These are phyloP conservation scores for Exophiala phaeomuriformis DNA, from an alignment of 2,329 filamentous ascomycete species.

Conservation along the genomic window DNA sequence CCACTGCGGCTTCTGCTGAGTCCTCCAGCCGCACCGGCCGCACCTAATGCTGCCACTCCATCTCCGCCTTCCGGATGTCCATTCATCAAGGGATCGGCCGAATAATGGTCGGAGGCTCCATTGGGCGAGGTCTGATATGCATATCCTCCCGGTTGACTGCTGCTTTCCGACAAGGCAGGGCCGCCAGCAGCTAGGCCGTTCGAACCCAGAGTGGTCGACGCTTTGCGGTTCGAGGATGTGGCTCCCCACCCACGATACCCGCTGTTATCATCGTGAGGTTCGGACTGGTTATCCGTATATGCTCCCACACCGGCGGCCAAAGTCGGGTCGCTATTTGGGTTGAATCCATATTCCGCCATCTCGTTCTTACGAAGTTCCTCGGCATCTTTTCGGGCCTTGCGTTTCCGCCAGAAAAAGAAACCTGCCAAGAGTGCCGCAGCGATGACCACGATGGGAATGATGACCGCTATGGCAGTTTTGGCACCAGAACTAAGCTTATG, in stretches of 20 bases:
- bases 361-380: conserved; percentile 90
- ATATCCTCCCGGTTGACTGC: conserved; percentile 48
- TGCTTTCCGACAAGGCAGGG: conserved; percentile 64
- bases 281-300: conserved; percentile 51
- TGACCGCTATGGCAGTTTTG: conserved; percentile 85
- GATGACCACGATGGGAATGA: conserved; percentile 79
- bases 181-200: conserved; percentile 53
- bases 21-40: conserved; percentile 11
- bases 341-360: conserved; percentile 94
- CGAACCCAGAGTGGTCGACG: conserved; percentile 74
- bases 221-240: conserved; percentile 68
- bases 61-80: conserved; percentile 23
- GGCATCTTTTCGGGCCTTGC: conserved; percentile 74
- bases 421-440: conserved; percentile 56
- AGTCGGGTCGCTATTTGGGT: conserved; percentile 91
- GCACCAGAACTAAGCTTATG: conserved; percentile 45
- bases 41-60: conserved; percentile 57
- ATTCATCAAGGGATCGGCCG: conserved; percentile 54
- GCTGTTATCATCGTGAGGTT: conserved; percentile 71
- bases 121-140: conserved; percentile 54
- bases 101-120: conserved; percentile 61
- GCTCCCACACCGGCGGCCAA: conserved; percentile 51
- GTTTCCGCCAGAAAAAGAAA: conserved; percentile 66
- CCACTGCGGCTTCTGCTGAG: conserved; percentile 32
- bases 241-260: conserved; percentile 95